These are phyloP conservation scores for Erodium maritimum DNA, from an alignment of 345 rosid species.

Conservation along the genomic window DNA sequence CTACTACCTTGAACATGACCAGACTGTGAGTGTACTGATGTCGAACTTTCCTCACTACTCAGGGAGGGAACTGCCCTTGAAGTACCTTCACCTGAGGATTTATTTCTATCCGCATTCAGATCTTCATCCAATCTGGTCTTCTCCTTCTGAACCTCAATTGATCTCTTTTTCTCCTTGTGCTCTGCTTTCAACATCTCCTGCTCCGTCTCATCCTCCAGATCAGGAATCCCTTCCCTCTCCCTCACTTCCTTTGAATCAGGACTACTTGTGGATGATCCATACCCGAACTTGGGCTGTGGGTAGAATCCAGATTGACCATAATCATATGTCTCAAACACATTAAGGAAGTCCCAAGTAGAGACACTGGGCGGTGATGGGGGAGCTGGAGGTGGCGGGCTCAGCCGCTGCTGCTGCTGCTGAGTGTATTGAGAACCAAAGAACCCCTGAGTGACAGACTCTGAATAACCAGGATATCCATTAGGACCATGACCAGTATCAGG, in stretches of 20 bases:
- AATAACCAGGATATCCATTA: constrained; percentile 30
- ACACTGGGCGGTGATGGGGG: constrained; percentile 78
- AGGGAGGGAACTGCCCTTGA: constrained; percentile 40
- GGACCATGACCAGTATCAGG: constrained; percentile 17
- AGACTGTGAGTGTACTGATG: constrained; percentile 5
- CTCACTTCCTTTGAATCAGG: constrained; percentile 93
- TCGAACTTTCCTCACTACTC: constrained; percentile 25
- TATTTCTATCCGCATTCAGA: constrained; percentile 20
- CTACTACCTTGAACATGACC: constrained; percentile 28
- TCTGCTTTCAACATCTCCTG: constrained; percentile 37
- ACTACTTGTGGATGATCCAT: constrained; percentile 56
- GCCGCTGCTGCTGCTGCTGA: constrained; percentile 18
- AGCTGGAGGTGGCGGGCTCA: constrained; percentile 34
- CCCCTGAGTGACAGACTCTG: constrained; percentile 27
- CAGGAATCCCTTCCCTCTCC: constrained; percentile 94
- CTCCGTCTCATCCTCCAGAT: constrained; percentile 85
- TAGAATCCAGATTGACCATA: constrained; percentile 24
- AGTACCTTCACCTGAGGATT: constrained; percentile 53
- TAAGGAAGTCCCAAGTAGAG: constrained; percentile 73
- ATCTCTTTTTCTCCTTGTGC: constrained; percentile 14
- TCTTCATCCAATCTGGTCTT: constrained; percentile 22
- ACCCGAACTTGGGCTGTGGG: constrained; percentile 21
- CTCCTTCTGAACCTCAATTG: too few species aligned
- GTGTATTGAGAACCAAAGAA: constrained; percentile 31
- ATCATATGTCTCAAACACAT: constrained; percentile 56